Conservation (phyloP, 2,329 filamentous ascomycete species). For the Paramyrothecium roridum region DNA sequence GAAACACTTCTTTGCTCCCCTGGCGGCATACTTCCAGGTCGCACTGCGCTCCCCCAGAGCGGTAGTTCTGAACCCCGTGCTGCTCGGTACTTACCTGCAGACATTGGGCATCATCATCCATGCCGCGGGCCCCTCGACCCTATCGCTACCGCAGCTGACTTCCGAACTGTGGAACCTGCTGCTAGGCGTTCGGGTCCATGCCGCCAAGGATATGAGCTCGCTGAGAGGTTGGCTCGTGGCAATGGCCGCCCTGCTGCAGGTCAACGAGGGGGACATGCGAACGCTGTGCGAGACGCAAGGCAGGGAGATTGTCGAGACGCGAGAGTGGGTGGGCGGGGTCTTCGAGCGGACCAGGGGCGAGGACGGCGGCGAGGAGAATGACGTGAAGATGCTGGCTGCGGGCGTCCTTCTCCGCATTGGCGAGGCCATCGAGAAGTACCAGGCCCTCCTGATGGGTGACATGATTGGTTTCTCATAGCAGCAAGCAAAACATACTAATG, state of each 20-base stretch:
- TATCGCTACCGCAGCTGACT: conserved; percentile 76
- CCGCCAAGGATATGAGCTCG: conserved; percentile 61
- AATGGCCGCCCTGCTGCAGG: conserved; percentile 75
- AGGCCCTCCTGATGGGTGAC: conserved; percentile 72
- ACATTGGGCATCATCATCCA: conserved; percentile 82
- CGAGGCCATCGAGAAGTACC: conserved; percentile 80
- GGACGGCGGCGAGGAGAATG: conserved; percentile 66
- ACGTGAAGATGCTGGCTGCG: conserved; percentile 74
- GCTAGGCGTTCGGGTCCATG: conserved; percentile 60
- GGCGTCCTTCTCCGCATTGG: conserved; percentile 73
- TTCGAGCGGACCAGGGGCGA: conserved; percentile 60
- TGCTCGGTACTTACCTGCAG: conserved; percentile 79
- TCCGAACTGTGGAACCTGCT: conserved; percentile 82
- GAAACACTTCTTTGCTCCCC: conserved; percentile 78
- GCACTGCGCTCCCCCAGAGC: conserved; percentile 49
- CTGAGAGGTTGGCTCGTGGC: conserved; percentile 75
- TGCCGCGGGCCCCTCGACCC: conserved; percentile 75
- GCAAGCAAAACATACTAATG: neutral
- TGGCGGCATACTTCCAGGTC: conserved; percentile 76
- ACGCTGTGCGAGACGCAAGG: conserved; percentile 72
- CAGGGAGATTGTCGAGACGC: conserved; percentile 77
- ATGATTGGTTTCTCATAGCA: conserved; percentile 38
- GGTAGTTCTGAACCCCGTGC: conserved; percentile 69
- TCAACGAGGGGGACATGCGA: conserved; percentile 71
- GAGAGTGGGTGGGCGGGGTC: conserved; percentile 78